Evolutionary conservation across 2,329 filamentous ascomycete species (phyloP).

Genomic region (Penicillium sp.): DNA sequence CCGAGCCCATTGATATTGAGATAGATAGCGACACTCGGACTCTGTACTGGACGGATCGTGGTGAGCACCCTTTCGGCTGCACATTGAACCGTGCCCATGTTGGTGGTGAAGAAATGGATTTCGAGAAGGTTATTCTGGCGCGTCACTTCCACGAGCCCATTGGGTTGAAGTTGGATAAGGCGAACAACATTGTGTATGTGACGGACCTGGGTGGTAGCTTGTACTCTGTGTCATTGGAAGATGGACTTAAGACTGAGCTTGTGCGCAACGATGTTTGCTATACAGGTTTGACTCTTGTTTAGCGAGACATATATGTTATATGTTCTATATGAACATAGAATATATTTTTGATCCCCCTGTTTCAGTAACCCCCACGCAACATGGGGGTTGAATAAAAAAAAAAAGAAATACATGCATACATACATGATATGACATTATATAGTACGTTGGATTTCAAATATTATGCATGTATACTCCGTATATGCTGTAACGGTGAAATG

Average conservation of each 20-base stretch:
- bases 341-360: background rate
- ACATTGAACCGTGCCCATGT: slow-evolving; percentile 46
- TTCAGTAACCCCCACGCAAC: background rate
- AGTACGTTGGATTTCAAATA: background rate
- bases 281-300: slow-evolving; percentile 19
- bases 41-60: slow-evolving; percentile 62
- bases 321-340: background rate
- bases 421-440: too few relatives aligned
- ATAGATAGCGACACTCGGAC: slow-evolving; percentile 46
- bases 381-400: background rate
- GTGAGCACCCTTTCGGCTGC: slow-evolving; percentile 56
- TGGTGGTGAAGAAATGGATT: slow-evolving; percentile 6
- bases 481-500: background rate
- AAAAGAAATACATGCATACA: background rate
- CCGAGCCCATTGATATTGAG: slow-evolving; percentile 59
- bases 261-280: slow-evolving; percentile 18
- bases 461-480: background rate
- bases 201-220: slow-evolving; percentile 25
- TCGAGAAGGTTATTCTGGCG: slow-evolving; percentile 21
- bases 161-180: slow-evolving; percentile 23
- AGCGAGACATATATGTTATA: background rate
- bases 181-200: slow-evolving; percentile 21
- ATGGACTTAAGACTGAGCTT: slow-evolving; percentile 19
- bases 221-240: slow-evolving; percentile 21
- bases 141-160: slow-evolving; percentile 44